These are phyloP conservation scores for Infundibulicybe gibba DNA, from an alignment of 768 basidiomycete species.

Conservation along the genomic window DNA sequence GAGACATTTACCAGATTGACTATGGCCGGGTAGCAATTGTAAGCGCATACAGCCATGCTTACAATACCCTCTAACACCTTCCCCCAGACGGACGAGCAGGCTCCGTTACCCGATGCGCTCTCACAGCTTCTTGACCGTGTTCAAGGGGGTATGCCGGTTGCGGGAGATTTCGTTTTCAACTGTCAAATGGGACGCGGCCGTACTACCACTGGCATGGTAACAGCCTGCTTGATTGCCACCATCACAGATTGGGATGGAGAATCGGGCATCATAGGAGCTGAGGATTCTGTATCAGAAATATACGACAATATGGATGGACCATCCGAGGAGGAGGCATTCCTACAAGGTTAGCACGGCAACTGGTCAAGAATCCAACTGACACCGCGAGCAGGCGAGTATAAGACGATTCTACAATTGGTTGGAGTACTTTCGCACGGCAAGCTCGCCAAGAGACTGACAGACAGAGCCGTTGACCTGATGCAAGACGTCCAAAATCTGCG, in stretches of 20 bases:
- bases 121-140: conserved; percentile 77
- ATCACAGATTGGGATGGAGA: conserved; percentile 55
- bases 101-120: conserved; percentile 86
- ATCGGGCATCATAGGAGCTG: conserved; percentile 33
- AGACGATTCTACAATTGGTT: conserved; percentile 92
- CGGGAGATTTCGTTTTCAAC: conserved; percentile 87
- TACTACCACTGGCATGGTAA: conserved; percentile 96
- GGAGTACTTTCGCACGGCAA: conserved; percentile 91
- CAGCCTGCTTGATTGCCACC: conserved; percentile 82
- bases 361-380: neutral
- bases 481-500: conserved; percentile 96
- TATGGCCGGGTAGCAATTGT: conserved; percentile 91
- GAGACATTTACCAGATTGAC: conserved; percentile 54
- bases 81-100: conserved; percentile 90
- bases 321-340: conserved; percentile 85
- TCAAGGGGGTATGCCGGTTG: conserved; percentile 46
- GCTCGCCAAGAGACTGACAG: conserved; percentile 85
- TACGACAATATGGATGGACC: conserved; percentile 78
- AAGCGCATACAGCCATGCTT: conserved; percentile 21
- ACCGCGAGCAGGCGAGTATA: conserved; percentile 80
- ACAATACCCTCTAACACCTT: conserved; percentile 4
- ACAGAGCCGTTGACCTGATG: conserved; percentile 88
- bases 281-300: conserved; percentile 29
- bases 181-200: conserved; percentile 94
- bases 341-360: conserved; percentile 55